Evolutionary conservation across 257 asterid genomes (phyloP), one percentile per base, ranked within the genome.

Genomic region (Primulina eburnea): DNA sequence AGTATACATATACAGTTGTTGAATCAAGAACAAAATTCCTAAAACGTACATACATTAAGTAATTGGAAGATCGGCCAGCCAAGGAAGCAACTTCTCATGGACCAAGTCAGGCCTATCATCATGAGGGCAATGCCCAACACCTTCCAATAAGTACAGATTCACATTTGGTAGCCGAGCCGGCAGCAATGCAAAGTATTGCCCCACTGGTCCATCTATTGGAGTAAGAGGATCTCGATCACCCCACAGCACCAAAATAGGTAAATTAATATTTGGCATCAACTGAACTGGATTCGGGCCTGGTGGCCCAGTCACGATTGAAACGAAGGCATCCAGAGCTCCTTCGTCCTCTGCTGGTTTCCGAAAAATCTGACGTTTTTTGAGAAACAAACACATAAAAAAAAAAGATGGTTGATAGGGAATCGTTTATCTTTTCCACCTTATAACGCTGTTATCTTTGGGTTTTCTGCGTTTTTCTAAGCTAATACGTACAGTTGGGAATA

Each of bases 91-190:
- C 73, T 81, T 87, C 17, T 79, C 86, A 69, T 90, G 96, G 59
- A 93, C 99, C 79, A 89, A 76, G n/a, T 90, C 94, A 0, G 99
- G 96, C 78, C 94, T 73, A 64, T 90, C 99, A 71, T 90, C 99
- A 33, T 93, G 99, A 64, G 99, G 99, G 65, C 99, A 93, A 80
- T 93, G 99, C 8, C 99, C 97, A 12, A 89, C 97, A 14, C 94
- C 96, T 77, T 84, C 85, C 78, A 93, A 67, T 72, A 90, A 77
- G 65, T 65, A 86, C n/a, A 93, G 85, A 24, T 68, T 79, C 60
- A 93, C 75, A 9, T 89, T 86, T 55, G 88, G 79, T 62, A 69
- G 66, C 32, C 55, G 81, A 28, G 78, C 64, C 29, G 96, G 88
- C 55, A 92, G 68, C 0, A 88, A 71, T 0, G 95, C 82, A 87